These are phyloP conservation scores for Trifolium dubium DNA, from an alignment of 306 rosid genomes.

Conservation along the genomic window DNA sequence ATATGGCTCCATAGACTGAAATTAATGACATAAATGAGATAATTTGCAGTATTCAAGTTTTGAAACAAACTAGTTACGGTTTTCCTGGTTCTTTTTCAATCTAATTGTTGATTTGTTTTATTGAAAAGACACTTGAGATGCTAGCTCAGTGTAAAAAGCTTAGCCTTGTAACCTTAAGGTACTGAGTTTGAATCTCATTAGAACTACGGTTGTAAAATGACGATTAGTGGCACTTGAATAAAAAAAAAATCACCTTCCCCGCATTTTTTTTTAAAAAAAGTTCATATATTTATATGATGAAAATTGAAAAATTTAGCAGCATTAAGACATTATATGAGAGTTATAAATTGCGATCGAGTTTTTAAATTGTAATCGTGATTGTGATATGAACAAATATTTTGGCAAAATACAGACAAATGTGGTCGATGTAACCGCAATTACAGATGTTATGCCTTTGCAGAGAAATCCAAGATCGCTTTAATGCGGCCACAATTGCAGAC, in stretches of 20 bases:
- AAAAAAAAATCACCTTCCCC: too few species aligned
- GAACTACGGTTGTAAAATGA: too few species aligned
- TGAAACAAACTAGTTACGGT: conserved; percentile 34
- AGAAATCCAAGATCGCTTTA: background rate
- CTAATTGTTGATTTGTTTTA: conserved; percentile 25
- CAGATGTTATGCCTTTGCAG: background rate
- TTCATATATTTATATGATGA: too few species aligned
- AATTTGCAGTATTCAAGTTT: background rate
- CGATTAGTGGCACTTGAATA: too few species aligned
- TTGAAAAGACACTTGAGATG: background rate
- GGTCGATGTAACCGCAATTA: background rate
- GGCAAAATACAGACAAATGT: background rate
- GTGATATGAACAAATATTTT: too few species aligned
- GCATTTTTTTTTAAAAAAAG: too few species aligned
- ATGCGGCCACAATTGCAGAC: background rate
- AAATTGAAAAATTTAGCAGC: conserved; percentile 19
- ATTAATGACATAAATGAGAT: too few species aligned
- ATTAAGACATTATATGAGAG: conserved; percentile 19
- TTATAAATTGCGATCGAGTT: background rate
- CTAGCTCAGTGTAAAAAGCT: too few species aligned
- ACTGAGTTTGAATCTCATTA: too few species aligned
- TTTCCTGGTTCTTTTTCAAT: conserved; percentile 32
- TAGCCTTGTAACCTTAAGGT: too few species aligned
- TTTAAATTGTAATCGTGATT: too few species aligned
- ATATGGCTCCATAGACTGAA: conserved; percentile 22